These are phyloP conservation scores for Teratosphaeria epicoccoides DNA, from an alignment of 2,329 filamentous ascomycete genomes.

Conservation along the genomic window DNA sequence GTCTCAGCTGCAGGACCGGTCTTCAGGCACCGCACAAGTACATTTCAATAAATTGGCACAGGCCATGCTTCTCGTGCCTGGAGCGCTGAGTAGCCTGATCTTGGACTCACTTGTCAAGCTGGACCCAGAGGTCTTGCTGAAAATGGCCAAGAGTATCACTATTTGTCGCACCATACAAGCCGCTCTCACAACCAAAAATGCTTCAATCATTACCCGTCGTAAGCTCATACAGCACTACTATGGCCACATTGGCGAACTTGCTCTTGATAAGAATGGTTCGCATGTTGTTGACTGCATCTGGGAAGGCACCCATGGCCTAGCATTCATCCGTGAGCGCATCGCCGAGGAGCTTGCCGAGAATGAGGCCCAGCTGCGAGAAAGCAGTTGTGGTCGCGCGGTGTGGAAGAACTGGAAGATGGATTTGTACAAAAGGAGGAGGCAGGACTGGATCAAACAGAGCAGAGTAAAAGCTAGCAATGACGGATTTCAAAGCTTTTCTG, in stretches of 20 bases:
- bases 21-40: conserved; percentile 13
- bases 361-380: conserved; percentile 53
- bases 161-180: conserved; percentile 55
- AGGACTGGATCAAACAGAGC: conserved; percentile 54
- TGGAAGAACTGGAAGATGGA: conserved; percentile 70
- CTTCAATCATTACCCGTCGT: conserved; percentile 48
- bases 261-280: conserved; percentile 52
- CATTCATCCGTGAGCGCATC: conserved; percentile 57
- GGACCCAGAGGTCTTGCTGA: conserved; percentile 42
- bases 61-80: conserved; percentile 64
- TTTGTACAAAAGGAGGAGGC: conserved; percentile 51
- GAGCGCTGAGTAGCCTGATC: conserved; percentile 56
- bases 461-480: conserved; percentile 43
- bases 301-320: conserved; percentile 51
- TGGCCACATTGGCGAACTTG: conserved; percentile 49
- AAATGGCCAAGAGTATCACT: conserved; percentile 53
- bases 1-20: conserved; percentile 10
- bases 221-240: conserved; percentile 55
- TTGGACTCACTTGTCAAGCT: conserved; percentile 48
- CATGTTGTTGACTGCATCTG: conserved; percentile 59
- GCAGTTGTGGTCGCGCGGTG: conserved; percentile 53
- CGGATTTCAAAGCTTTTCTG: conserved; percentile 41
- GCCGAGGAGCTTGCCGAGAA: conserved; percentile 51
- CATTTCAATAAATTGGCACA: conserved; percentile 74
- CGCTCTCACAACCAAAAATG: conserved; percentile 45